A percentile compares a stretch with the other conserved stretches of the same genome.
phyloP scores from a whole-genome alignment of 1,284 basidiomycete genomes.

The Stygiomarasmius scandens region DNA sequence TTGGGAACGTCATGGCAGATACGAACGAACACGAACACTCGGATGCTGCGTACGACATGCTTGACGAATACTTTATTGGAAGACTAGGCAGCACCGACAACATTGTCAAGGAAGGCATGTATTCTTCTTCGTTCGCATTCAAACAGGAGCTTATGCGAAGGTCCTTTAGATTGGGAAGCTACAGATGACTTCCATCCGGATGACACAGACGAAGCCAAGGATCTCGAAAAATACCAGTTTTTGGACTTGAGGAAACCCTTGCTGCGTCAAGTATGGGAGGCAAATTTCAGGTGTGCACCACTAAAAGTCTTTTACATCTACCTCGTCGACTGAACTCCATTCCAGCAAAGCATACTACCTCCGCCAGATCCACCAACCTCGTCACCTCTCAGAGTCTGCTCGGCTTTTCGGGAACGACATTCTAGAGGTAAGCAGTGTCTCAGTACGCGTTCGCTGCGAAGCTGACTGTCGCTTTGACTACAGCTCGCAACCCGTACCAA shows the following conservation, averaged over 20 bases:
- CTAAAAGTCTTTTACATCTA: neutral
- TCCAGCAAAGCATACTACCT: conserved; percentile 92
- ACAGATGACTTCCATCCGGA: conserved; percentile 89
- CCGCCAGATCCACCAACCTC: conserved; percentile 94
- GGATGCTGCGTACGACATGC: conserved; percentile 88
- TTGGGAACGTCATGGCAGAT: conserved; percentile 84
- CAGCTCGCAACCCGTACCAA: conserved; percentile 85
- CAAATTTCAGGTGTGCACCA: conserved; percentile 75
- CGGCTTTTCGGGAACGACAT: conserved; percentile 83
- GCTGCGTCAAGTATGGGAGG: conserved; percentile 82
- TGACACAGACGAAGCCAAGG: conserved; percentile 77
- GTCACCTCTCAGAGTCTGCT: conserved; percentile 87
- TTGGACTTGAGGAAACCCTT: conserved; percentile 90
- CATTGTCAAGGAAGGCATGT: conserved; percentile 74
- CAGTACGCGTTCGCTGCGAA: neutral
- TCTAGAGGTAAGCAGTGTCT: conserved; percentile 66
- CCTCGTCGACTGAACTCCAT: neutral
- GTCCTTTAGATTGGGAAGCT: conserved; percentile 75
- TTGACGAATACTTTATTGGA: conserved; percentile 87
- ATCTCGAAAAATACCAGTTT: conserved; percentile 90
- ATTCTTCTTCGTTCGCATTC: neutral
- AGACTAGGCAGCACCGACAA: conserved; percentile 76
- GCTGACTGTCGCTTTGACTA: neutral
- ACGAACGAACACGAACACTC: conserved; percentile 91
- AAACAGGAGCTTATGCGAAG: neutral